These are phyloP conservation scores for Salix dunnii DNA, from an alignment of 345 rosid species.

Conservation along the genomic window DNA sequence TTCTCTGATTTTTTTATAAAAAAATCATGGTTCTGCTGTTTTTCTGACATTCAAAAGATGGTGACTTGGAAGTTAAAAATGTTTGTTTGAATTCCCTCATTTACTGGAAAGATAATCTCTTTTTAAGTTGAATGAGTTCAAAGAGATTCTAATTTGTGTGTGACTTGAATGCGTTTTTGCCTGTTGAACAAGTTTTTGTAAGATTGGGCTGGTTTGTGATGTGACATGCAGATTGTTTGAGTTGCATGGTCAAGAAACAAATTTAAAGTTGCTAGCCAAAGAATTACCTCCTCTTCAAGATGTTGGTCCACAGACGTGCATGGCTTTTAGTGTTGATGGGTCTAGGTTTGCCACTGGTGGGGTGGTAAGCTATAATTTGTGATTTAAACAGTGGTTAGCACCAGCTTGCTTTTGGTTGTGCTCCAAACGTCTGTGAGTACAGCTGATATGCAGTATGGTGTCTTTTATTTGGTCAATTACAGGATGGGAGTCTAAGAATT, in stretches of 20 bases:
- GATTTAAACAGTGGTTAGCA: neutral
- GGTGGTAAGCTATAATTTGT: conserved; percentile 49
- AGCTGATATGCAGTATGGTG: neutral
- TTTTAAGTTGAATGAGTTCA: neutral
- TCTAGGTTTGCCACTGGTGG: conserved; percentile 86
- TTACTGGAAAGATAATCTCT: neutral
- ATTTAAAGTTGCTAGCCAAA: conserved; percentile 48
- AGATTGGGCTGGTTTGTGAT: conserved; percentile 2
- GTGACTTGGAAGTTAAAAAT: neutral
- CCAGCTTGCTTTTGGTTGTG: neutral
- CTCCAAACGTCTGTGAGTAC: neutral
- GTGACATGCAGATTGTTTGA: conserved; percentile 64
- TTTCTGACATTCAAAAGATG: neutral
- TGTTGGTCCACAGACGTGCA: conserved; percentile 75
- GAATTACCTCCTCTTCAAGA: conserved; percentile 55
- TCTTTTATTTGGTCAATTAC: conserved; percentile 14
- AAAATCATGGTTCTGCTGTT: neutral
- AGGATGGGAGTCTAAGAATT: conserved; percentile 94
- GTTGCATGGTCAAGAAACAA: conserved; percentile 44
- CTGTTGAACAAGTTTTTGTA: neutral
- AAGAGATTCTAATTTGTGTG: neutral
- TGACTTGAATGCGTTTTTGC: neutral
- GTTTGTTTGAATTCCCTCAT: neutral
- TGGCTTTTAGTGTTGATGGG: conserved; percentile 86
- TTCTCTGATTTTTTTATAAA: neutral